Conservation (phyloP, 208 protist genomes). For the Crithidia expoeki region DNA sequence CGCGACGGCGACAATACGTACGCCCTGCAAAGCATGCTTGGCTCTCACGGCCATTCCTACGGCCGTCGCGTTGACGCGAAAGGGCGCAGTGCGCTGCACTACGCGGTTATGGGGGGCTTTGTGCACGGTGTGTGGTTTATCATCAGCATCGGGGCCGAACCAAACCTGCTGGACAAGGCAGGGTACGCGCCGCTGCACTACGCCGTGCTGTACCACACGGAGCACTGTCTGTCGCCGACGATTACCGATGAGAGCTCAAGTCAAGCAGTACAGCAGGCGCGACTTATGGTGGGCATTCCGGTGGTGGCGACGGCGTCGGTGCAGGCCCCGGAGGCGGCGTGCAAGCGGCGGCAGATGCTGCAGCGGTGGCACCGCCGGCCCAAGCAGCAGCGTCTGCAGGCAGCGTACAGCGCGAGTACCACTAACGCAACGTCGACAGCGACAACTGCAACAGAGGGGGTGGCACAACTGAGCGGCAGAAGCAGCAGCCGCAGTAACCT, state of each 20-base stretch:
- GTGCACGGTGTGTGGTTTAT: constrained; percentile 35
- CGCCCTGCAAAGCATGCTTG: constrained; percentile 27
- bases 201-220: constrained; percentile 36
- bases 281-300: constrained; percentile 25
- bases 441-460: not conserved
- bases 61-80: constrained; percentile 28
- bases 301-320: constrained; percentile 16
- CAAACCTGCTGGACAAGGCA: constrained; percentile 37
- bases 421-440: not conserved
- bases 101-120: constrained; percentile 37
- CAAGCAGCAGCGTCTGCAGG: constrained; percentile 19
- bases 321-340: constrained; percentile 22
- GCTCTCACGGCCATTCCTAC: constrained; percentile 21
- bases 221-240: constrained; percentile 9
- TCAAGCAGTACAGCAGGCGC: constrained; percentile 13
- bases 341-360: constrained; percentile 18
- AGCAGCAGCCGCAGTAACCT: not conserved
- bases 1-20: constrained; percentile 39
- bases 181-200: constrained; percentile 51
- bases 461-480: not conserved
- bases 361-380: constrained; percentile 17
- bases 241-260: constrained; percentile 25
- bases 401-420: constrained; percentile 1
- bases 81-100: constrained; percentile 39
- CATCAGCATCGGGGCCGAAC: constrained; percentile 39